Evolutionary conservation across 2,329 filamentous ascomycete species (phyloP), one percentile per base, ranked within the genome.

Genomic region (Helotiales sp.): DNA sequence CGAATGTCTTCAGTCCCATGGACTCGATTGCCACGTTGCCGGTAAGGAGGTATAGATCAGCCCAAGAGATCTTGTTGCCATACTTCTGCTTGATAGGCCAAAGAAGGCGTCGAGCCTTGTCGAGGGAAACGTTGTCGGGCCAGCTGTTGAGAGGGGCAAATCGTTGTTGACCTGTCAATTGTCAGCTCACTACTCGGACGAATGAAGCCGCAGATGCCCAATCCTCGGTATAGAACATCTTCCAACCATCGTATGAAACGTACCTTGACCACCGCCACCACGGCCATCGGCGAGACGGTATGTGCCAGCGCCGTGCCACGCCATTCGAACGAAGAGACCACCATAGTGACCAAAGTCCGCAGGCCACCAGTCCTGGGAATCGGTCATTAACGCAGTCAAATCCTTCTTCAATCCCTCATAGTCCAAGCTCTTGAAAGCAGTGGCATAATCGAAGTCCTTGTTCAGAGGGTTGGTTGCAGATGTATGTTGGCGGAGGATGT

Each of bases 41-140:
- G 30, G 89, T 86, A 63, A 93, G 85, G 65, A 93, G 83, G 58
- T 90, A 78, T 67, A 93, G 80, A 77, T 93, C 91, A 26, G 91
- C 89, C 91, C 91, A 93, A 0, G 91, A 93, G 79, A 93, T 91
- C 83, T 91, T 92, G 84, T 87, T 88, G 78, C 91, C 91, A 72
- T 93, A 93, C 85, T 93, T 93, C 74, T 92, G 90, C 86, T 93
- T 93, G 82, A 93, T 88, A 65, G 91, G 91, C 89, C 90, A 93
- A 49, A 93, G 82, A 64, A 93, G 86, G 70, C 91, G 90, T 65
- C 91, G 91, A 34, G 91, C 91, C 86, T 93, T 93, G 85, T 93
- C 91, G 63, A 93, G 85, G 74, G 84, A 89, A 75, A 88, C 89
- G 72, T 93, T 93, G 81, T 93, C 91, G 49, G 91, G 91, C 91